Evolutionary conservation across 768 basidiomycete genomes (phyloP), one percentile per base, ranked within the genome.

Genomic region (Obba rivulosa): DNA sequence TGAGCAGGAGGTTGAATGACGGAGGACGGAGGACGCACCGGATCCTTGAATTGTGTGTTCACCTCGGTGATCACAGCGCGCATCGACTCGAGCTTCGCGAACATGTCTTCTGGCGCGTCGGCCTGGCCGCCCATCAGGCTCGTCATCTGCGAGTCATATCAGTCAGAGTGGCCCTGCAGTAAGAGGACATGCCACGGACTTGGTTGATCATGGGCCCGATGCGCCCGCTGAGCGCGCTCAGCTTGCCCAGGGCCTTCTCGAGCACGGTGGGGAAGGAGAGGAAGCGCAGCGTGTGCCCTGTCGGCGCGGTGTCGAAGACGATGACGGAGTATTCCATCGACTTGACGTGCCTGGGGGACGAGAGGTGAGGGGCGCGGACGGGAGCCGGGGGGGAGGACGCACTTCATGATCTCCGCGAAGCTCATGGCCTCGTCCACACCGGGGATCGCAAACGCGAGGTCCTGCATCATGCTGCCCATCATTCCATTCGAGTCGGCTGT

Each of bases 401-500:
- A 96, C 95, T 98, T 99, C 96, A 98, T 99, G 66, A 99, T 96
- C 68, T 99, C 96, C 0, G 96, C 96, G 59, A 99, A 99, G 54
- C 92, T 93, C 96, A 99, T 98, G 3, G 96, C 96, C 69, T 99
- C 96, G 61, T 99, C 96, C 11, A 99, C 95, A 70, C 96, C 96
- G 0, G 96, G 96, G 49, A 99, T 98, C 2, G 96, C 93, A 62
- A 99, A 99, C 0, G 96, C 96, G 38, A 99, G 78, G 70, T 99
- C 96, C 67, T 99, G 96, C 92, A 99, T 96, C 93, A 99, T 98
- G 53, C 87, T 83, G 40, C 92, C 92, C 95, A 98, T 98, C 75
- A 95, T 93, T 10, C 87, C 86, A 61, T 87, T 89, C 57, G 83
- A 80, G 65, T 91, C 89, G 50, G 89, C 88, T 92, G 60, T 5